Evolutionary conservation across 345 rosid genomes (phyloP).

Genomic region (Kandelia obovata): DNA sequence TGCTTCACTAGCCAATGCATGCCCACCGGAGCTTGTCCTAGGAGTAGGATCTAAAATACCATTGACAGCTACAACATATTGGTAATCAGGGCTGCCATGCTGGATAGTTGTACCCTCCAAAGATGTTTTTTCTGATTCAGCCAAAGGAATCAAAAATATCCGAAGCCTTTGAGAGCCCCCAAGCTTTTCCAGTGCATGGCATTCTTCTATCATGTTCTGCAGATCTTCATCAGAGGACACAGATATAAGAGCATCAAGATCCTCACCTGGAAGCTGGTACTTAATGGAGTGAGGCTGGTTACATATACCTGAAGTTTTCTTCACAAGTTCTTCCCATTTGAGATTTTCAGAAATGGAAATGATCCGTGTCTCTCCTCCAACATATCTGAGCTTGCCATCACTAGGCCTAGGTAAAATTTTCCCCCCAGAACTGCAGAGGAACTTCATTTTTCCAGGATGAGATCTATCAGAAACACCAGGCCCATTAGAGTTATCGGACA

Average conservation of each 20-base stretch:
- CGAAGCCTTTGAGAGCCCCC: slow-evolving; percentile 56
- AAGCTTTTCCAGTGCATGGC: slow-evolving; percentile 44
- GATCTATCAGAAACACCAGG: slow-evolving; percentile 25
- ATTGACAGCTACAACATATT: slow-evolving; percentile 45
- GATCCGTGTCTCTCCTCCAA: slow-evolving; percentile 69
- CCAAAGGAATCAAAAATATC: slow-evolving; percentile 54
- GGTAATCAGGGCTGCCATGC: slow-evolving; percentile 39
- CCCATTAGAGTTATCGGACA: slow-evolving; percentile 27
- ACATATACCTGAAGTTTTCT: slow-evolving; percentile 48
- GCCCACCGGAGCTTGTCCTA: slow-evolving; percentile 28
- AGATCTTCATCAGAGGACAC: slow-evolving; percentile 65
- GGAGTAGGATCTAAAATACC: slow-evolving; percentile 39
- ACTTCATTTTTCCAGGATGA: slow-evolving; percentile 44
- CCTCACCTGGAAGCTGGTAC: slow-evolving; percentile 76
- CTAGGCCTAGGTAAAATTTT: slow-evolving; percentile 60
- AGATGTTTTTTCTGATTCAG: slow-evolving; percentile 42
- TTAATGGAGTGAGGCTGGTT: slow-evolving; percentile 50
- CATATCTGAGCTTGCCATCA: slow-evolving; percentile 64
- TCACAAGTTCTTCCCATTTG: slow-evolving; percentile 57
- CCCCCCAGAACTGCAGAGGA: slow-evolving; percentile 70
- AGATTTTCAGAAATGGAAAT: slow-evolving; percentile 42
- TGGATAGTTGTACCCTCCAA: slow-evolving; percentile 36
- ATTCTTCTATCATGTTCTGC: slow-evolving; percentile 68
- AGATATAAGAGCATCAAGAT: slow-evolving; percentile 60
- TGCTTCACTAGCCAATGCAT: slow-evolving; percentile 32